A percentile compares a stretch with the other conserved stretches of the same genome.
phyloP scores from a whole-genome alignment of 331 rosid genomes.

The Pyrus hybrid region DNA sequence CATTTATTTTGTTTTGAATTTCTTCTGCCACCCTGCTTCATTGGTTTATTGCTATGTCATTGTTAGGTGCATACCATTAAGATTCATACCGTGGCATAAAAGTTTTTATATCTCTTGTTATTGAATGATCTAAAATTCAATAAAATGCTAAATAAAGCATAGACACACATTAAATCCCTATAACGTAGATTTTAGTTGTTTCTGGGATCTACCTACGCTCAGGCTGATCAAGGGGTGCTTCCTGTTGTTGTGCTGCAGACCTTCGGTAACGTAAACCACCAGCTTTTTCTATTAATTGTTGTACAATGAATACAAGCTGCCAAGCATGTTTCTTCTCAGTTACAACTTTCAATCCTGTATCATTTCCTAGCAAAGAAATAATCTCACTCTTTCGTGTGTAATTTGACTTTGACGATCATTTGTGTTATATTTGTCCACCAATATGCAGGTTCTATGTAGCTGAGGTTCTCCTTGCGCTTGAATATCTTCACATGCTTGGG shows the following conservation, averaged over 20 bases:
- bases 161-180: not conserved
- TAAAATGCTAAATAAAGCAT: not conserved
- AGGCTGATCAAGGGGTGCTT: not conserved
- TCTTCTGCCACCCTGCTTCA: not conserved
- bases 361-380: not conserved
- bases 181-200: not conserved
- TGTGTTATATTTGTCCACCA: not conserved
- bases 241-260: not conserved
- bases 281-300: not conserved
- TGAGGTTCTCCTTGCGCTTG: conserved; percentile 47
- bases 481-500: conserved; percentile 59
- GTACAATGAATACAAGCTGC: not conserved
- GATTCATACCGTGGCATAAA: not conserved
- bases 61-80: not conserved
- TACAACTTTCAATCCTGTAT: not conserved
- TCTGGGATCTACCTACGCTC: not conserved
- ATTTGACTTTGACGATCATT: not conserved
- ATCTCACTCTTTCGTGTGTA: not conserved
- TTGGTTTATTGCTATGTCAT: not conserved
- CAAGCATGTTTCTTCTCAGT: not conserved
- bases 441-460: conserved; percentile 46
- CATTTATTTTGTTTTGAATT: not conserved
- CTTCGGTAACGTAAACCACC: not conserved
- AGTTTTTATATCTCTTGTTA: not conserved
- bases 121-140: not conserved